Evolutionary conservation across 768 basidiomycete genomes (phyloP).

Genomic region (Sarcomyxa edulis): DNA sequence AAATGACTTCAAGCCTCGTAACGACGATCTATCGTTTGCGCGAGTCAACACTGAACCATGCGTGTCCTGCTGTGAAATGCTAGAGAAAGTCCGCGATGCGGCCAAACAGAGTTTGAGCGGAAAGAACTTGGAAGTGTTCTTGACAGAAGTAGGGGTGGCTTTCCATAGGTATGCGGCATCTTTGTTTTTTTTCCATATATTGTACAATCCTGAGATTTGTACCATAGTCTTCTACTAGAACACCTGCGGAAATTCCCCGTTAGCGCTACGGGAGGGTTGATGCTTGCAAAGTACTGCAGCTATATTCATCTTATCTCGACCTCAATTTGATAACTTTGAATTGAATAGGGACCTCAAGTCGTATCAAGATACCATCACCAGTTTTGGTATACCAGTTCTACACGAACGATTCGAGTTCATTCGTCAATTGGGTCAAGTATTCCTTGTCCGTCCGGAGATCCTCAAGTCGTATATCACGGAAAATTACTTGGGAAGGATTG

Average conservation of each 20-base stretch:
- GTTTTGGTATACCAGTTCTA: constrained; percentile 79
- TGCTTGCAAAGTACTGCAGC: constrained; percentile 98
- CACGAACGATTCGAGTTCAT: constrained; percentile 97
- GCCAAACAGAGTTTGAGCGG: constrained; percentile 78
- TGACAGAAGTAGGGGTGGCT: constrained; percentile 89
- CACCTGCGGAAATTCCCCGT: constrained; percentile 96
- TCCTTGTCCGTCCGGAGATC: constrained; percentile 93
- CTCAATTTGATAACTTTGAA: not conserved
- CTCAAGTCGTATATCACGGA: constrained; percentile 94
- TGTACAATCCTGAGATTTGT: constrained; percentile 3
- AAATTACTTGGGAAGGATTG: constrained; percentile 89
- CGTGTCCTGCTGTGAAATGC: constrained; percentile 72
- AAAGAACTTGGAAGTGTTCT: constrained; percentile 88
- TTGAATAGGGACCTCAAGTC: constrained; percentile 92
- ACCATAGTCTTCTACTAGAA: constrained; percentile 75
- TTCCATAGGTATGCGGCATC: constrained; percentile 77
- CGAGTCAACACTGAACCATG: constrained; percentile 95
- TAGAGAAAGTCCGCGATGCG: constrained; percentile 77
- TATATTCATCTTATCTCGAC: too few species aligned
- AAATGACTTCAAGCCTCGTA: constrained; percentile 93
- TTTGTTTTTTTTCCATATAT: not conserved
- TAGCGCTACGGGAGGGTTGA: constrained; percentile 92
- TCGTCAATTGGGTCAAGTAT: constrained; percentile 93
- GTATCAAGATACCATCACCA: constrained; percentile 86
- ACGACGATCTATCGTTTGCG: constrained; percentile 94